Conservation (phyloP, 2,329 filamentous ascomycete genomes). For the Achaetomium macrosporum region DNA sequence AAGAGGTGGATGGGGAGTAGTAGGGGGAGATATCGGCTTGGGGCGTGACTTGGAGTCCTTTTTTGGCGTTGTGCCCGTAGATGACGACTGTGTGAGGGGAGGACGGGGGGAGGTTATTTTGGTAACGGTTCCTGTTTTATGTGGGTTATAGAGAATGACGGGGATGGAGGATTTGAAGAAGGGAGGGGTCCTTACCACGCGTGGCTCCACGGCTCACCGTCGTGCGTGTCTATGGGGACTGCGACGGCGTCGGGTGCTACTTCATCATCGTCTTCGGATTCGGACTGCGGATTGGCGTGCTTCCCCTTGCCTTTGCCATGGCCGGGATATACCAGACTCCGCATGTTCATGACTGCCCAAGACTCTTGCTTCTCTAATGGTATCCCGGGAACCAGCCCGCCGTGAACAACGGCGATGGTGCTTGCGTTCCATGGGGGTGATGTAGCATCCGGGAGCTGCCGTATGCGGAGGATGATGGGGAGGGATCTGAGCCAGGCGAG, state of each 20-base stretch:
- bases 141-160: too few species aligned
- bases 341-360: conserved; percentile 86
- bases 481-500: conserved; percentile 62
- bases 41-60: conserved; percentile 46
- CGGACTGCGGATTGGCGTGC: conserved; percentile 13
- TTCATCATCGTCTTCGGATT: conserved; percentile 19
- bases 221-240: conserved; percentile 37
- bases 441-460: conserved; percentile 48
- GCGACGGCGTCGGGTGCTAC: conserved; percentile 13
- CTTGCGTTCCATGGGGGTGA: conserved; percentile 24
- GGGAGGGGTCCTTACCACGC: conserved; percentile 37
- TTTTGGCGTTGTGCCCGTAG: conserved; percentile 80
- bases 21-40: conserved; percentile 31
- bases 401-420: conserved; percentile 73
- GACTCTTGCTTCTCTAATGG: conserved; percentile 66
- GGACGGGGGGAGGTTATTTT: conserved; percentile 28
- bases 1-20: background rate
- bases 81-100: conserved; percentile 55
- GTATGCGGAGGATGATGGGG: conserved; percentile 72
- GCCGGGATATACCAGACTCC: conserved; percentile 58
- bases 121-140: conserved; percentile 43
- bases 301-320: conserved; percentile 1
- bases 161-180: too few species aligned
- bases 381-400: conserved; percentile 73
- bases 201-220: conserved; percentile 63